These are phyloP conservation scores for Phytophthora sojae DNA, from an alignment of 352 stramenopile genomes.

Conservation along the genomic window DNA sequence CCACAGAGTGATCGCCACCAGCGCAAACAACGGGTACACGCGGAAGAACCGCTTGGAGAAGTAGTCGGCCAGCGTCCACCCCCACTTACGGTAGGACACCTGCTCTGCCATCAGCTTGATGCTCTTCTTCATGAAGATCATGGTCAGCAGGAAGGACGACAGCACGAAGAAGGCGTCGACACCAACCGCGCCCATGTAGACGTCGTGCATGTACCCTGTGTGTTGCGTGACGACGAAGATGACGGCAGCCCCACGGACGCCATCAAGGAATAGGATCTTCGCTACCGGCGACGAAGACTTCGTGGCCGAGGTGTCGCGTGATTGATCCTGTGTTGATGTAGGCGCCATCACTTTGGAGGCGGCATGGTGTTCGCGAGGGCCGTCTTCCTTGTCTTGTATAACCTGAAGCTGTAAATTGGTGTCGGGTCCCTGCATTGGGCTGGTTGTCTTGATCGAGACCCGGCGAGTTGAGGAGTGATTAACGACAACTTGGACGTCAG, in stretches of 20 bases:
- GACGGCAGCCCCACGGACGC: conserved; percentile 11
- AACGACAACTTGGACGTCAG: not conserved
- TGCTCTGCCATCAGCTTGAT: conserved; percentile 1
- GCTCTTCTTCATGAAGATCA: conserved; percentile 19
- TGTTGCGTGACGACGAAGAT: conserved; percentile 17
- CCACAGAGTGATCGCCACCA: conserved; percentile 6
- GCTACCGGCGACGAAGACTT: conserved; percentile 4
- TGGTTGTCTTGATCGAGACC: not conserved
- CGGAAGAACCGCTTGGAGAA: conserved; percentile 6
- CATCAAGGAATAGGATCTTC: conserved; percentile 22
- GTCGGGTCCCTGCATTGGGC: not conserved
- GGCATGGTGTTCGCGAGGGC: not conserved
- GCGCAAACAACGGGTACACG: conserved; percentile 2
- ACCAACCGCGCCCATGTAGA: conserved; percentile 11
- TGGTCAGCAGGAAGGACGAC: conserved; percentile 12
- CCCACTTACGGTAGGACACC: conserved; percentile 10
- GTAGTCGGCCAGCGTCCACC: conserved; percentile 4
- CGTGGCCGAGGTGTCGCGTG: not conserved
- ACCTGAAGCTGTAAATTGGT: not conserved
- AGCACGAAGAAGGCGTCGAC: conserved; percentile 15
- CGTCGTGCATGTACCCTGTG: conserved; percentile 12
- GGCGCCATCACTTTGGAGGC: not conserved
- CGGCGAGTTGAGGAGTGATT: not conserved
- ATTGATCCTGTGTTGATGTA: not conserved
- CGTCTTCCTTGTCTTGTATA: not conserved